phyloP scores from a whole-genome alignment of 2,329 filamentous ascomycete genomes.

The Cladorrhinum sp. region DNA sequence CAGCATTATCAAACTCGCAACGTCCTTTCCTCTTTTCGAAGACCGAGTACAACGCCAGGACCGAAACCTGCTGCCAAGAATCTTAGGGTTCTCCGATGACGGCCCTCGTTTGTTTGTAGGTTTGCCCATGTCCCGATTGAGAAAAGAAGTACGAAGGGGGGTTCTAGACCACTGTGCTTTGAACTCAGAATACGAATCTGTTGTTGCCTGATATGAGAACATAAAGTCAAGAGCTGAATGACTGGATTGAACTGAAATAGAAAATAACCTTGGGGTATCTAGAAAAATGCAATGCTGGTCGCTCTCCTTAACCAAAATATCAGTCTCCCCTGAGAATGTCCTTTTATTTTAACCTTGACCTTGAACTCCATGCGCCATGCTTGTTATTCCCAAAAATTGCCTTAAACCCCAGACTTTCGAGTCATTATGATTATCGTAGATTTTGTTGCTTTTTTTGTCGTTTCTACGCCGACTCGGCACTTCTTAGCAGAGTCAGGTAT shows the following conservation, averaged over 20 bases:
- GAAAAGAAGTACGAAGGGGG: too few species aligned
- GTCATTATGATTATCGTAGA: not conserved
- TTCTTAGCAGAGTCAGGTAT: not conserved
- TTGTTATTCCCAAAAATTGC: too few species aligned
- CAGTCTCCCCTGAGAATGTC: not conserved
- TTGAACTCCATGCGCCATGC: not conserved
- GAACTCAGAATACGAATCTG: too few species aligned
- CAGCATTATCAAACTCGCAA: not conserved
- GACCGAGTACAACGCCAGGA: not conserved
- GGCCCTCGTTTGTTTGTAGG: not conserved
- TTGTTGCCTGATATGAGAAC: not conserved
- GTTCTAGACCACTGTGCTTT: too few species aligned
- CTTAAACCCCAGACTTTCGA: not conserved
- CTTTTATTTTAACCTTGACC: not conserved
- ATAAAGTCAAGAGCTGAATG: not conserved
- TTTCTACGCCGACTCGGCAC: not conserved
- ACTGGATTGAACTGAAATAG: not conserved
- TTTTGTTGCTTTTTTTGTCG: not conserved
- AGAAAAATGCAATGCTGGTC: not conserved
- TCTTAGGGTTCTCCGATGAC: not conserved
- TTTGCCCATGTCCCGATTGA: too few species aligned
- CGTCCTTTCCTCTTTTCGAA: not conserved
- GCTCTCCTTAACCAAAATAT: not conserved
- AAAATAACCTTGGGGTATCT: not conserved
- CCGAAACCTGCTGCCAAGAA: not conserved